Base-by-base conservation (phyloP, 139 green algal species). In the Volvox africanus region DNA sequence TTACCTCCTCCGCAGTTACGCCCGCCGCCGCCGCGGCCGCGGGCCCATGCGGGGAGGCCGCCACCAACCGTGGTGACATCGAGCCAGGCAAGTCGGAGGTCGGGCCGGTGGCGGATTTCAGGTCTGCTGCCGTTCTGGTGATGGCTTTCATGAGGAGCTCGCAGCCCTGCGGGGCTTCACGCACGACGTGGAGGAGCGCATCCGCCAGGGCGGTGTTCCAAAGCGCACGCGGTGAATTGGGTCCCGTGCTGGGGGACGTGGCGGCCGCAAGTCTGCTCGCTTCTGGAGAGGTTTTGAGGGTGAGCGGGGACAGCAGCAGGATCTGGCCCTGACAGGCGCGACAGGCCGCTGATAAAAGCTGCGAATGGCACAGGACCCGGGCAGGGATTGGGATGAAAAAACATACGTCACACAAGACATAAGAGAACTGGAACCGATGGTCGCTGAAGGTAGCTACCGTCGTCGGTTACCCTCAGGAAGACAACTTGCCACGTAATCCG, bases 141-240 rank as follows among this genome's bases (percentile, higher is more conserved):
- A 89, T 75, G 9, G 87, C 80, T 5, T 80, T 81, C 55, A 91
- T 61, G 30, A 93, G 81, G 61, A 93, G 55, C 24, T 86, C 68
- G 69, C 87, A 89, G 28, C 91, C 91, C 17, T 36, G 26, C 0
- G 91, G 91, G 12, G 87, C 86, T 22, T 93, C 86, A 0, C 80
- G 79, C 20, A 93, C 91, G 11, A 93, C 86, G 9, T 73, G 35
- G 30, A 89, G 80, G 26, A 93, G 86, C 19, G 81, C 80, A 19
- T 91, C 91, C 0, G 91, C 86, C 33, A 93, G 78, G 0, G 71
- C 32, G 0, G 14, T 24, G 36, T 44, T 93, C 91, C 91, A 93
- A 5, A 6, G 80, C 3, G 37, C 33, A 35, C 32, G 76, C 32
- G 76, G 76, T 2, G 76, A 61, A 32, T 33, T 20, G 76, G 76